Evolutionary conservation across 2,329 filamentous ascomycete genomes (phyloP).

Genomic region (Didymella lethalis): DNA sequence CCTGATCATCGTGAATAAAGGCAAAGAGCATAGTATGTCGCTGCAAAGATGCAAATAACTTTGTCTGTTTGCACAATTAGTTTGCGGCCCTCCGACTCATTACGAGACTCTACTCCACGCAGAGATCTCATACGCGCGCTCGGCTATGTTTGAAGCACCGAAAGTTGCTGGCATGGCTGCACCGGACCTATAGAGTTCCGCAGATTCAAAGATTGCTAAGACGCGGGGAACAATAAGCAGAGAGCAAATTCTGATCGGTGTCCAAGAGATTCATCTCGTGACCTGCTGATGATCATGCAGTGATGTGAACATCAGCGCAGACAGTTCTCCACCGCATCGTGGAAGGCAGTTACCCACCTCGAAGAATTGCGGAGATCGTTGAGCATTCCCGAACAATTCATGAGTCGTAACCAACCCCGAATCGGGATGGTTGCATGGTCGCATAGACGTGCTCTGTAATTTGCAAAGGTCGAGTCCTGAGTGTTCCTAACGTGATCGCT

Average conservation of each 20-base stretch:
- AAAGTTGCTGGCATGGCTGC: neutral
- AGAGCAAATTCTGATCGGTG: neutral
- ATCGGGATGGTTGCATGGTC: slow-evolving; percentile 4
- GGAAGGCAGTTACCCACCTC: neutral
- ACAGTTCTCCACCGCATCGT: neutral
- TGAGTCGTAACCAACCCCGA: slow-evolving; percentile 1
- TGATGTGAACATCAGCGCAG: neutral
- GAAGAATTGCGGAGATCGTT: neutral
- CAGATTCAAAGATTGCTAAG: neutral
- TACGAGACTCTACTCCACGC: neutral
- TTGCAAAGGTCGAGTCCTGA: neutral
- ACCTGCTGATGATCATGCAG: neutral
- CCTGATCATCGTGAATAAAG: neutral
- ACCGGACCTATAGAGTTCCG: neutral
- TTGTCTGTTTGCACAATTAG: neutral
- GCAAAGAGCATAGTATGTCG: neutral
- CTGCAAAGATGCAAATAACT: neutral
- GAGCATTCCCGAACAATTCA: neutral
- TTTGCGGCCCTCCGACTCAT: neutral
- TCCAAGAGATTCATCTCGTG: neutral
- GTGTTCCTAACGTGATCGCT: neutral
- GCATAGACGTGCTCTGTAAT: slow-evolving; percentile 1
- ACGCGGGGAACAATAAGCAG: neutral
- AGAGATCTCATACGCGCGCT: neutral
- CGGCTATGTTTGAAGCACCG: neutral